These are phyloP conservation scores for Diplodia intermedia DNA, from an alignment of 2,329 filamentous ascomycete species.

Conservation along the genomic window DNA sequence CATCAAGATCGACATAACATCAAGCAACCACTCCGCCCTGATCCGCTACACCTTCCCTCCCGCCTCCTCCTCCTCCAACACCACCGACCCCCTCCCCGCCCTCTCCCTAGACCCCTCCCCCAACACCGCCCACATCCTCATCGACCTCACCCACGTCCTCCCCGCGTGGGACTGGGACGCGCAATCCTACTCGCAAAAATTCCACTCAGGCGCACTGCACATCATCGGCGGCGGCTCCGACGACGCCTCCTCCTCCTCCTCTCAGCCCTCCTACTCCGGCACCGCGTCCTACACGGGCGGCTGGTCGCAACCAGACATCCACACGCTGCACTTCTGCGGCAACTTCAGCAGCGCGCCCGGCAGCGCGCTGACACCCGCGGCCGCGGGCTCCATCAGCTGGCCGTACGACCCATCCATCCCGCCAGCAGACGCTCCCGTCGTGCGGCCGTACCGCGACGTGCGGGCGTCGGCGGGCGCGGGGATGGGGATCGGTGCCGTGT, in stretches of 20 bases:
- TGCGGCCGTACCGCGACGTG: constrained; percentile 35
- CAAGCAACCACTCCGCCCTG: constrained; percentile 48
- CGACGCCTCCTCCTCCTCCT: too few species aligned
- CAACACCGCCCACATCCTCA: constrained; percentile 52
- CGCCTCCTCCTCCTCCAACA: constrained; percentile 36
- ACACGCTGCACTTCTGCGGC: constrained; percentile 47
- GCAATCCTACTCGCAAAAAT: constrained; percentile 37
- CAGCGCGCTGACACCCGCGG: constrained; percentile 35
- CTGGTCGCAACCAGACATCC: constrained; percentile 45
- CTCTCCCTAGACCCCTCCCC: neutral
- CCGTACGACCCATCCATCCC: constrained; percentile 34
- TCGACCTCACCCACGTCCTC: constrained; percentile 59
- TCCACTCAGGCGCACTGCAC: constrained; percentile 35
- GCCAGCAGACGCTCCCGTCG: constrained; percentile 33
- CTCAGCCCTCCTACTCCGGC: constrained; percentile 50
- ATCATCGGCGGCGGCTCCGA: too few species aligned
- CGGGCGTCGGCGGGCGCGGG: constrained; percentile 34
- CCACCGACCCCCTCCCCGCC: constrained; percentile 33
- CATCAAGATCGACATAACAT: constrained; percentile 46
- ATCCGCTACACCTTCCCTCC: constrained; percentile 49
- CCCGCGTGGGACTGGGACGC: constrained; percentile 43
- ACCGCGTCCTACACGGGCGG: constrained; percentile 57
- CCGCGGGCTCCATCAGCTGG: constrained; percentile 37
- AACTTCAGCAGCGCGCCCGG: constrained; percentile 40
- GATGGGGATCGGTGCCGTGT: constrained; percentile 55